Evolutionary conservation across 495 filamentous ascomycete genomes (phyloP).

Genomic region (Cudoniella acicularis): DNA sequence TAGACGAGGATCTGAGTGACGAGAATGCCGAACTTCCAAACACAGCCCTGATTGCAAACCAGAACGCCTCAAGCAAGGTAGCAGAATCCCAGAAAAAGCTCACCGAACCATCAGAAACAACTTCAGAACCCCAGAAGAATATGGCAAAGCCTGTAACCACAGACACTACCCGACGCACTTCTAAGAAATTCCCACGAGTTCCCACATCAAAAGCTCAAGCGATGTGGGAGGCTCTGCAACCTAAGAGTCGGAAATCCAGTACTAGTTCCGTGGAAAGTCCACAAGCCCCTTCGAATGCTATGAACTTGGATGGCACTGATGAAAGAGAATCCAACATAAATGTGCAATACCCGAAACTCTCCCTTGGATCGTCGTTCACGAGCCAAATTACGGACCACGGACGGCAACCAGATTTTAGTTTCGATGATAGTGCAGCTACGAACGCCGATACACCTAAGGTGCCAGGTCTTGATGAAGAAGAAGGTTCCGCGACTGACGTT

Average conservation of each 20-base stretch:
- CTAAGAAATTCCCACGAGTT: too few species aligned
- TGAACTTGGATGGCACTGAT: constrained; percentile 4
- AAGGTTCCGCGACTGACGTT: not conserved
- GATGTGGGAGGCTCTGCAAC: constrained; percentile 14
- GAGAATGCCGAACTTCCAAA: not conserved
- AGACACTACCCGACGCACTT: too few species aligned
- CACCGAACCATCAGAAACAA: too few species aligned
- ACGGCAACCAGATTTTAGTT: constrained; percentile 21
- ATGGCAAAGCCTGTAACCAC: too few species aligned
- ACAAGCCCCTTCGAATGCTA: not conserved
- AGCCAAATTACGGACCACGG: constrained; percentile 22
- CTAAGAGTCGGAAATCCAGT: not conserved
- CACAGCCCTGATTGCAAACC: too few species aligned
- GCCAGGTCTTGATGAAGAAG: not conserved
- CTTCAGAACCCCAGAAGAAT: too few species aligned
- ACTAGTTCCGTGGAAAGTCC: not conserved
- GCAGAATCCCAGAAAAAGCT: too few species aligned
- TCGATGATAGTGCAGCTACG: constrained; percentile 14
- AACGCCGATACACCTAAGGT: constrained; percentile 7
- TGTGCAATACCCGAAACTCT: constrained; percentile 22
- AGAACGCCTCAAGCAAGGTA: too few species aligned
- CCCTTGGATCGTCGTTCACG: constrained; percentile 17
- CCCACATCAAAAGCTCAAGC: constrained; percentile 13
- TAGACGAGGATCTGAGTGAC: too few species aligned
- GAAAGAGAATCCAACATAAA: not conserved